Conservation (phyloP, 1,284 basidiomycete genomes). For the Moesziomyces aphidis region DNA sequence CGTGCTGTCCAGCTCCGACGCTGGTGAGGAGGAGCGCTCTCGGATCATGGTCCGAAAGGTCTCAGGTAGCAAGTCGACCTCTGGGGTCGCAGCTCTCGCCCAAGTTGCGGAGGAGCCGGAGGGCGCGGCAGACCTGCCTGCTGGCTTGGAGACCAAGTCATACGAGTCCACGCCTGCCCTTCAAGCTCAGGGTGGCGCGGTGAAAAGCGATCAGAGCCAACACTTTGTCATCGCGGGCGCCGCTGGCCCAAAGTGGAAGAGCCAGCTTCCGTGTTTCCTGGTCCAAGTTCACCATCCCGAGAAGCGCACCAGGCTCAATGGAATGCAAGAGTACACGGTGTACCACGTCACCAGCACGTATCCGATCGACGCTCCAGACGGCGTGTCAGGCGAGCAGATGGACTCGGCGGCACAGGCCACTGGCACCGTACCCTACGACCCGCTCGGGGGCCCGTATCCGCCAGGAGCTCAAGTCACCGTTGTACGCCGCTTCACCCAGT, state of each 20-base stretch:
- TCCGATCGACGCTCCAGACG: constrained; percentile 46
- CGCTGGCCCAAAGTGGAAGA: constrained; percentile 75
- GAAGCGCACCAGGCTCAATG: constrained; percentile 76
- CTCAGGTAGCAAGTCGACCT: constrained; percentile 16
- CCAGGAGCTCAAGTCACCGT: constrained; percentile 69
- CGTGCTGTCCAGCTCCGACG: constrained; percentile 37
- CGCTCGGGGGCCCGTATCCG: constrained; percentile 34
- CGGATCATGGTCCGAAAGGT: constrained; percentile 35
- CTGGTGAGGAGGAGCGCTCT: constrained; percentile 28
- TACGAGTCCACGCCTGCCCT: too few species aligned
- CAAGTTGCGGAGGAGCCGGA: constrained; percentile 21
- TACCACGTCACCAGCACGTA: constrained; percentile 83
- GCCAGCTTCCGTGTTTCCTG: constrained; percentile 77
- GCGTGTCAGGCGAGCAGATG: not conserved
- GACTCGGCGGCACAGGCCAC: not conserved
- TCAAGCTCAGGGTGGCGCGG: not conserved
- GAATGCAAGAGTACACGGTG: constrained; percentile 75
- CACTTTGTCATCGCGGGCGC: constrained; percentile 80
- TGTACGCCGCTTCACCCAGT: constrained; percentile 83
- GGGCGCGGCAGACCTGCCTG: not conserved
- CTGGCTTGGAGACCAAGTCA: not conserved
- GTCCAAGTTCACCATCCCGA: constrained; percentile 83
- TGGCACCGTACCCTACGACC: constrained; percentile 49
- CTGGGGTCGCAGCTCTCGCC: constrained; percentile 3
- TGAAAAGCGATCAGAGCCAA: constrained; percentile 26